Conservation (phyloP, 169 alveolate species). For the Plasmodium billcollinsi region DNA sequence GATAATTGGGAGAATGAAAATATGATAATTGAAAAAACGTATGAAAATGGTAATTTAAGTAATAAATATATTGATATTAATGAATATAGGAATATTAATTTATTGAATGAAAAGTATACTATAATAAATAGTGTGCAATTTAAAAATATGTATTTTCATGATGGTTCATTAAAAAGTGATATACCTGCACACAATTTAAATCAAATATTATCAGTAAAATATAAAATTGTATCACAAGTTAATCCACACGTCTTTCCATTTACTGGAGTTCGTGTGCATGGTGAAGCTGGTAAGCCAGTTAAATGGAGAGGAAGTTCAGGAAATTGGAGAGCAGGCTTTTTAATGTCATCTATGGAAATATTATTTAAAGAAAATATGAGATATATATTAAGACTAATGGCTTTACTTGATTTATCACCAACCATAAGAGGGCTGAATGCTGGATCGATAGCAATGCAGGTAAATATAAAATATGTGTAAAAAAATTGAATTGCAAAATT, state of each 20-base stretch:
- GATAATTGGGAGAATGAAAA: conserved; percentile 2
- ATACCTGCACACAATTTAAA: conserved; percentile 76
- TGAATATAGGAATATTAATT: conserved; percentile 32
- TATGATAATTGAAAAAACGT: too few relatives aligned
- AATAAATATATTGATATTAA: conserved; percentile 22
- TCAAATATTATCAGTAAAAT: conserved; percentile 76
- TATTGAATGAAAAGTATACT: conserved; percentile 64
- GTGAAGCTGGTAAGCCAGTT: conserved; percentile 84
- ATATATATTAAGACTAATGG: conserved; percentile 79
- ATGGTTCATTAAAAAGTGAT: conserved; percentile 81
- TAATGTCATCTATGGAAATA: conserved; percentile 79
- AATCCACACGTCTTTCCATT: conserved; percentile 83
- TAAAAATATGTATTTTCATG: conserved; percentile 79
- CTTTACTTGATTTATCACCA: conserved; percentile 81
- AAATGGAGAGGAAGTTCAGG: conserved; percentile 80
- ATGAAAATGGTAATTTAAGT: conserved; percentile 2
- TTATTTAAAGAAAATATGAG: conserved; percentile 80
- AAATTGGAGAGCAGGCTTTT: conserved; percentile 82
- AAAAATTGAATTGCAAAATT: neutral
- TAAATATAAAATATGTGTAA: neutral
- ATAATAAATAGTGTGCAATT: conserved; percentile 74
- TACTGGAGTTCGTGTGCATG: conserved; percentile 80
- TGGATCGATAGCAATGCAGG: conserved; percentile 82
- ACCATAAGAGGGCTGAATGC: conserved; percentile 82
- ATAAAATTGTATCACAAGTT: conserved; percentile 80